A percentile compares a stretch with the other conserved stretches of the same genome.
phyloP scores from a whole-genome alignment of 345 rosid genomes.

The Pistacia integerrima region DNA sequence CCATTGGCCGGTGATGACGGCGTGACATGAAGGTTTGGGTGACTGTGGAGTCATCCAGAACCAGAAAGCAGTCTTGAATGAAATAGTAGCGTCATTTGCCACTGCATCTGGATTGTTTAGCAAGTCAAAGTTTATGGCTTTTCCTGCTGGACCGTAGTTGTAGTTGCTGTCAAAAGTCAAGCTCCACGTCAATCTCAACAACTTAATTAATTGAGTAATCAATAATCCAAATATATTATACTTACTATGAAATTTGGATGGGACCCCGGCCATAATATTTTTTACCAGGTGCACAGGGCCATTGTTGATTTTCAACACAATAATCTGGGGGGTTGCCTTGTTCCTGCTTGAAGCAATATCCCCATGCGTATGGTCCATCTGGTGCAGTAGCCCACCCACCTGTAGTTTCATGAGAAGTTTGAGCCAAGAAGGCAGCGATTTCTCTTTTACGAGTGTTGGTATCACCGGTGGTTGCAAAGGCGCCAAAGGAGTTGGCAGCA shows the following conservation, averaged over 20 bases:
- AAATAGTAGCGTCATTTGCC: constrained; percentile 22
- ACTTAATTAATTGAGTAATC: no score
- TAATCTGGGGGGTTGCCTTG: background rate
- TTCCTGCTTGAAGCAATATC: background rate
- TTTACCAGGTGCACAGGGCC: background rate
- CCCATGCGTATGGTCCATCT: background rate
- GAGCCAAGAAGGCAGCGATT: constrained; percentile 67
- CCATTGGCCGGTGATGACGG: constrained; percentile 26
- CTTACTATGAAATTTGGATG: background rate
- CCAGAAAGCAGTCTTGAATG: constrained; percentile 39
- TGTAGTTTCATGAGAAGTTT: constrained; percentile 65
- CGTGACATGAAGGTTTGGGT: constrained; percentile 31
- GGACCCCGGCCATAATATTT: background rate
- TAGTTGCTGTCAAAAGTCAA: constrained; percentile 15
- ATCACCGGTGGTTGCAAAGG: no score
- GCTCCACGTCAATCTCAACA: background rate
- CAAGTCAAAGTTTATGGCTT: background rate
- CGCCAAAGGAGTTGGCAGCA: no score
- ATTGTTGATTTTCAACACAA: background rate
- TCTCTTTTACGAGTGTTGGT: constrained; percentile 44
- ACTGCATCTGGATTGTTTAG: constrained; percentile 25
- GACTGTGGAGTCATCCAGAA: constrained; percentile 44
- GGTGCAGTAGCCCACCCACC: background rate
- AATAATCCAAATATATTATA: background rate
- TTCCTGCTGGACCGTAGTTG: constrained; percentile 27